Evolutionary conservation across 2,329 filamentous ascomycete species (phyloP).

Genomic region (Emmonsia crescens): DNA sequence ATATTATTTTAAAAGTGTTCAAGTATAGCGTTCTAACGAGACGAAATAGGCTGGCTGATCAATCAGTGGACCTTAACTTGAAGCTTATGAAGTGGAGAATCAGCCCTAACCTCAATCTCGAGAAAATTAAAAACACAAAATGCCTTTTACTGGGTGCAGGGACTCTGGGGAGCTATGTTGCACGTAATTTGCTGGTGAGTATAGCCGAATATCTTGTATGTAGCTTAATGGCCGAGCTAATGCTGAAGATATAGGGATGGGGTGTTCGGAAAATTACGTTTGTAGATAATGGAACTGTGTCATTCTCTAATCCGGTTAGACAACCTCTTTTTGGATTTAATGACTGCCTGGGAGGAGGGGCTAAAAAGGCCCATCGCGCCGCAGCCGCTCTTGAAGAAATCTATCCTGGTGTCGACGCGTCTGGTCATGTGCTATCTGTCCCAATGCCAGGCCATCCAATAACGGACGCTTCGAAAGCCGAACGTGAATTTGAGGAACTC

Average conservation of each 20-base stretch:
- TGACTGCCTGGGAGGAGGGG: slow-evolving; percentile 78
- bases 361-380: slow-evolving; percentile 69
- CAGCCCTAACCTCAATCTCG: slow-evolving; percentile 75
- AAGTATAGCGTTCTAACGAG: slow-evolving; percentile 2
- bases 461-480: slow-evolving; percentile 57
- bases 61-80: slow-evolving; percentile 88
- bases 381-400: slow-evolving; percentile 73
- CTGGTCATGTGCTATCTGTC: slow-evolving; percentile 71
- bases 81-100: slow-evolving; percentile 99
- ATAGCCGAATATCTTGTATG: background rate
- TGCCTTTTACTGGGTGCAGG: slow-evolving; percentile 87
- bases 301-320: slow-evolving; percentile 90
- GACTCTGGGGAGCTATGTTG: slow-evolving; percentile 88
- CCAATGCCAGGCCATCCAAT: slow-evolving; percentile 94
- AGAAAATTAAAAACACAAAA: slow-evolving; percentile 77
- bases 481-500: slow-evolving; percentile 64
- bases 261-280: slow-evolving; percentile 92
- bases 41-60: slow-evolving; percentile 58
- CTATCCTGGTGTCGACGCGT: slow-evolving; percentile 77
- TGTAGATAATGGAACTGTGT: slow-evolving; percentile 85
- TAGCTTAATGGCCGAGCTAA: background rate
- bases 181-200: slow-evolving; percentile 63
- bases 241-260: slow-evolving; percentile 51
- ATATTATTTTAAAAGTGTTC: background rate
- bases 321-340: slow-evolving; percentile 86